Evolutionary conservation across 2,329 filamentous ascomycete genomes (phyloP), one percentile per base, ranked within the genome.

Genomic region (Pseudonectria buxi): DNA sequence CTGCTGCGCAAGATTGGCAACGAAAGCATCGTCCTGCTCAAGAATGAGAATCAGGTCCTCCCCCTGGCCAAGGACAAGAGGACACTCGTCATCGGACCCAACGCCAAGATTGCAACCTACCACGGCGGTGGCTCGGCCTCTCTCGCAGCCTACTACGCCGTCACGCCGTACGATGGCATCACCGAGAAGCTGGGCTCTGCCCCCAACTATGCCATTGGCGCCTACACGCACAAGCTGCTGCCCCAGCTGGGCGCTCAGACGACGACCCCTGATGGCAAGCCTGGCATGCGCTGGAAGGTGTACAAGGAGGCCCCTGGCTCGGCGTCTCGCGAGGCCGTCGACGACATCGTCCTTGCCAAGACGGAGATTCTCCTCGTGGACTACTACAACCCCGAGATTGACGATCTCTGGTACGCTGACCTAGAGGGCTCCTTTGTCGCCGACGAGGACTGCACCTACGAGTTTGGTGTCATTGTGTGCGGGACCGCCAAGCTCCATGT

Each of bases 151-250:
- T 84, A 83, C 61, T 78, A 81, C 39, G 81, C 82, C 31, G 70
- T 87, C 14, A 86, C 78, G 1, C 84, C 83, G 2, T 78, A 81
- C 16, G 80, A 84, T 37, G 83, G 82, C 6, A 85, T 88, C 48
- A 71, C 68, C 26, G 65, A 65, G 24, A 73, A 74, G 52, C 60
- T 74, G 1, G 54, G 50, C 10, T 57, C 55, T 1, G 37, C 59
- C 5, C 68, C 71, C 0, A 56, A 53, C 2, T 82, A 76, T 52
- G 67, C 73, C 2, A 70, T 80, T 28, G 80, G 80, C 9, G 74
- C 72, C 26, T 78, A 82, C 54, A 77, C 75, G 1, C 78, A 83
- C 58, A 78, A 78, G 50, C 67, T 78, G 43, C 66, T 82, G 2
- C 80, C 79, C 1, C 59, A 78, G 0, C 61, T 83, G 4, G 74